Conservation (phyloP, 305 asterid genomes). For the Withania somnifera region DNA sequence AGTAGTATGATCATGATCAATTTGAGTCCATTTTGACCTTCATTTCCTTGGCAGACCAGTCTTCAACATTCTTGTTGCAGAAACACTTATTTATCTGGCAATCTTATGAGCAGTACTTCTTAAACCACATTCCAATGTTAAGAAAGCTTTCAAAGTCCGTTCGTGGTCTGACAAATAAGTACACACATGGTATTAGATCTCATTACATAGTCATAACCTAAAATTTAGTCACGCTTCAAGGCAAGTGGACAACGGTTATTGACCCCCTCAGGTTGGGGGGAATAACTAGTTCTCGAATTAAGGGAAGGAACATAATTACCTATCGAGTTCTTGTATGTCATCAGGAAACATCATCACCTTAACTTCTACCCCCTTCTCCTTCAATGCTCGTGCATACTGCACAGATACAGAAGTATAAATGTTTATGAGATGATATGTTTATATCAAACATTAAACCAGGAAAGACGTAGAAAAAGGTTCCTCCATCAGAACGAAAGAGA, state of each 20-base stretch:
- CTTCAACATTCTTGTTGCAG: background rate
- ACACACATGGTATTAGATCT: background rate
- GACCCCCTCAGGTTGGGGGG: background rate
- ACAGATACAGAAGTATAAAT: background rate
- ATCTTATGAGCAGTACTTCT: conserved; percentile 42
- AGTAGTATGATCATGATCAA: background rate
- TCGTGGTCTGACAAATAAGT: conserved; percentile 43
- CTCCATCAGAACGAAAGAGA: background rate
- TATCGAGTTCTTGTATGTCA: conserved; percentile 51
- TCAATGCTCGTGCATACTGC: conserved; percentile 66
- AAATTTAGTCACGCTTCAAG: background rate
- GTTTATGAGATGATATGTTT: background rate
- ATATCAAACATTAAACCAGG: background rate
- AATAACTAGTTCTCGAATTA: background rate
- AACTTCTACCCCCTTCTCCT: conserved; percentile 57
- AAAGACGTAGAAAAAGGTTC: background rate
- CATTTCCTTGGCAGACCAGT: background rate
- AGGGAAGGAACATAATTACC: conserved; percentile 23
- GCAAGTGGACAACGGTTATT: background rate
- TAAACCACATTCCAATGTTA: conserved; percentile 68
- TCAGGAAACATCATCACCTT: conserved; percentile 64
- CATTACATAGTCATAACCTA: background rate
- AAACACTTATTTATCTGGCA: background rate
- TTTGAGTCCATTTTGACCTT: background rate
- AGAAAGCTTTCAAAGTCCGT: conserved; percentile 76